Evolutionary conservation across 2,329 filamentous ascomycete genomes (phyloP).

Genomic region (Gyromitra esculenta): DNA sequence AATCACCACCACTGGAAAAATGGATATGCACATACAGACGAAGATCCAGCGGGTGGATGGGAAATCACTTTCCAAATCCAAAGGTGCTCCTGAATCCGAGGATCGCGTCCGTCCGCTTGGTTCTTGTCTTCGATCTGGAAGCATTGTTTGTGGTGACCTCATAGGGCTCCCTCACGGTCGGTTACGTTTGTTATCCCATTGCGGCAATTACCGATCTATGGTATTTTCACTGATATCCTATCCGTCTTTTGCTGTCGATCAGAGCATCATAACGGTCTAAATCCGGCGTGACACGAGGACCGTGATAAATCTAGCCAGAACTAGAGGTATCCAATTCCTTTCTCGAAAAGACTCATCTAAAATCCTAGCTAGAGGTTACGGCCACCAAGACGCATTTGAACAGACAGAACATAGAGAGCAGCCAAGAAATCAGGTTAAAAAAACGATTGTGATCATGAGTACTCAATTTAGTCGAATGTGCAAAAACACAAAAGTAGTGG

Average conservation of each 20-base stretch:
- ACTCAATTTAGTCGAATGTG: conserved; percentile 2
- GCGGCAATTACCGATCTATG: too few species aligned
- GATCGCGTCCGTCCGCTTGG: too few species aligned
- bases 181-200: too few species aligned
- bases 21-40: not conserved
- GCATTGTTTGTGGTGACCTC: too few species aligned
- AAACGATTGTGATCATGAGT: not conserved
- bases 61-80: not conserved
- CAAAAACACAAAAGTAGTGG: conserved; percentile 10
- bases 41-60: not conserved
- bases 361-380: not conserved
- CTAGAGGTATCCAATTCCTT: not conserved
- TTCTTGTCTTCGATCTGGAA: not conserved
- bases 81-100: not conserved
- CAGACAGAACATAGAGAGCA: not conserved
- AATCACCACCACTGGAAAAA: not conserved
- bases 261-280: not conserved
- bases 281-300: not conserved
- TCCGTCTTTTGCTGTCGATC: not conserved
- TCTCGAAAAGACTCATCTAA: not conserved
- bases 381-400: not conserved
- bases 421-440: not conserved
- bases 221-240: too few species aligned
- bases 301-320: not conserved
- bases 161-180: too few species aligned